These are phyloP conservation scores for Ophiostoma piceae DNA, from an alignment of 2,329 filamentous ascomycete genomes.

Conservation along the genomic window DNA sequence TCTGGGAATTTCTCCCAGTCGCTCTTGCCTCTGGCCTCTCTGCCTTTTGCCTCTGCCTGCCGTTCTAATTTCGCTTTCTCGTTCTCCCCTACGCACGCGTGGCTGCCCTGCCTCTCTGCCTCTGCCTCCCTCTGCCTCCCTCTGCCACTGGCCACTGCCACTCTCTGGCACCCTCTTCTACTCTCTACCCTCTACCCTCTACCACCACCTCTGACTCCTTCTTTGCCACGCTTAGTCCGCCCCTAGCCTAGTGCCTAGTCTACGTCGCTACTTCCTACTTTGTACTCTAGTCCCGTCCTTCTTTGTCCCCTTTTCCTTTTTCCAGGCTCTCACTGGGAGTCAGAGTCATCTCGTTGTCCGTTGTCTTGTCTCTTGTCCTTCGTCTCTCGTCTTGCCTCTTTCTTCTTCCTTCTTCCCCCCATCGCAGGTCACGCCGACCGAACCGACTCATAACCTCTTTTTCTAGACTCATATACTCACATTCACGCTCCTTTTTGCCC, in stretches of 20 bases:
- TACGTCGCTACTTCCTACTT: background rate
- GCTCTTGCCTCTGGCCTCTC: constrained; percentile 14
- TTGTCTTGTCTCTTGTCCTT: background rate
- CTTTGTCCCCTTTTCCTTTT: constrained; percentile 16
- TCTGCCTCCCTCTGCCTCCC: background rate
- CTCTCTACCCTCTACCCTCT: background rate
- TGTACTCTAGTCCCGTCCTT: constrained; percentile 9
- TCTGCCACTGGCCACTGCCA: background rate
- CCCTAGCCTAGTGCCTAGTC: background rate
- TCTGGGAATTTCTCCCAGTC: constrained; percentile 15
- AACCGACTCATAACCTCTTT: constrained; percentile 7
- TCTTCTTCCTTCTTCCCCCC: constrained; percentile 8
- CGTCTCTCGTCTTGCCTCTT: background rate
- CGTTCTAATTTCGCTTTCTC: constrained; percentile 23
- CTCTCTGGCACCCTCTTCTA: background rate
- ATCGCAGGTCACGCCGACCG: constrained; percentile 25
- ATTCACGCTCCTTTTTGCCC: constrained; percentile 24
- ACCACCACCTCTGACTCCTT: background rate
- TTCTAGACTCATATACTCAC: constrained; percentile 24
- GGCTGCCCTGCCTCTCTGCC: background rate
- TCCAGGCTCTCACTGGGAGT: constrained; percentile 4
- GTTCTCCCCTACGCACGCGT: constrained; percentile 16
- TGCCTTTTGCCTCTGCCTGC: constrained; percentile 20
- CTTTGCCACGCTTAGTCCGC: constrained; percentile 21
- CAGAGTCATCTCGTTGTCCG: constrained; percentile 26